A percentile compares a stretch with the other conserved stretches of the same genome.
Evolutionary conservation across 164 flowering plant genomes (phyloP).

Genomic region (Chimonanthus salicifolius): DNA sequence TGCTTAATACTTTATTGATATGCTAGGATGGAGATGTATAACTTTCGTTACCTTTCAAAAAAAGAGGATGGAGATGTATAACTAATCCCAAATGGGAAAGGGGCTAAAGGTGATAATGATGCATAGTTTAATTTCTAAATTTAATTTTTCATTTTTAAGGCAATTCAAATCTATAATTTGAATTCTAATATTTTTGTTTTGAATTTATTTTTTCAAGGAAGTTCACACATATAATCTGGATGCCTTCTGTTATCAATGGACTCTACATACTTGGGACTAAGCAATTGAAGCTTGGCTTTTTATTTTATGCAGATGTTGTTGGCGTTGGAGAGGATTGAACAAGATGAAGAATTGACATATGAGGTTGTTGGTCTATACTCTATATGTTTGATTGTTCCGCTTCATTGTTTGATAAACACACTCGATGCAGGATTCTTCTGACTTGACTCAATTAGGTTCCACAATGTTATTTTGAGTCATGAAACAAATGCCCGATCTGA

Average conservation of each 20-base stretch:
- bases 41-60: too few species aligned
- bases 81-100: too few species aligned
- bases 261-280: not conserved
- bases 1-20: too few species aligned
- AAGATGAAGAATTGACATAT: conserved; percentile 71
- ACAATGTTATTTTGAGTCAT: too few species aligned
- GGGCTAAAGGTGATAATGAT: too few species aligned
- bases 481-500: too few species aligned
- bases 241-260: not conserved
- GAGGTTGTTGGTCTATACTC: conserved; percentile 50
- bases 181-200: not conserved
- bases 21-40: too few species aligned
- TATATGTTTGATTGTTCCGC: not conserved
- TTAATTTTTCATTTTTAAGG: not conserved
- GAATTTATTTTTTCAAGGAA: not conserved
- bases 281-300: conserved; percentile 6
- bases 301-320: conserved; percentile 50
- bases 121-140: too few species aligned
- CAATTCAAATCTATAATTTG: not conserved
- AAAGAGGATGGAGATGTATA: too few species aligned
- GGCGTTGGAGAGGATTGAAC: conserved; percentile 87
- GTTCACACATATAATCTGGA: not conserved
- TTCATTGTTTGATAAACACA: not conserved
- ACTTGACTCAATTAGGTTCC: too few species aligned
- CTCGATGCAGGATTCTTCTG: too few species aligned